Conservation (phyloP, 108 stramenopile species). For the Cyclotella distinguenda region DNA sequence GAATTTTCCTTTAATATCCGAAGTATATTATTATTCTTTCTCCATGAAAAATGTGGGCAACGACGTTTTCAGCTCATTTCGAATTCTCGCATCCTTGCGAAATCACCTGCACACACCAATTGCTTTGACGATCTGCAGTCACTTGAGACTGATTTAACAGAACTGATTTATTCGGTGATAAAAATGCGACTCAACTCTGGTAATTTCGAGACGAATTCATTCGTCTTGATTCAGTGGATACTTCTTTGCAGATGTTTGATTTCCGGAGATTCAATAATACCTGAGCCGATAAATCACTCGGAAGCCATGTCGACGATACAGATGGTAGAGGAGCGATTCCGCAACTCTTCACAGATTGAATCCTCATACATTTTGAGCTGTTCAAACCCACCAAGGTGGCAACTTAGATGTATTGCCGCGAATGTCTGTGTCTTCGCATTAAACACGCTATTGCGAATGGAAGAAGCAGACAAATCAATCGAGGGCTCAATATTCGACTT, state of each 20-base stretch:
- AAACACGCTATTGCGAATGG: constrained; percentile 27
- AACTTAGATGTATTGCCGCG: constrained; percentile 54
- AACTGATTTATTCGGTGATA: constrained; percentile 20
- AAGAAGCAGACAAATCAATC: constrained; percentile 20
- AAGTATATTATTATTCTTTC: constrained; percentile 20
- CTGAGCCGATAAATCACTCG: constrained; percentile 7
- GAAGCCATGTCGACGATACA: constrained; percentile 31
- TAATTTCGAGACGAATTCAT: constrained; percentile 38
- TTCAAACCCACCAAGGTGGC: constrained; percentile 62
- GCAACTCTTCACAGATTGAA: constrained; percentile 29
- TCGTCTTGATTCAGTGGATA: constrained; percentile 50
- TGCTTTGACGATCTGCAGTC: constrained; percentile 31
- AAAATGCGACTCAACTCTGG: constrained; percentile 21
- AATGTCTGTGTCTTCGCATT: constrained; percentile 47
- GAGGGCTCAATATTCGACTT: constrained; percentile 53
- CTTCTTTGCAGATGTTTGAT: constrained; percentile 55
- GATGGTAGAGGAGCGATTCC: constrained; percentile 33
- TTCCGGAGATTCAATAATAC: constrained; percentile 27
- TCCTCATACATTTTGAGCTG: constrained; percentile 36
- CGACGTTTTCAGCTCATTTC: constrained; percentile 39
- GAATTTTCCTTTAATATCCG: constrained; percentile 26
- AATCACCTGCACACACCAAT: constrained; percentile 29
- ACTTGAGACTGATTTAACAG: constrained; percentile 27
- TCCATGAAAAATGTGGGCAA: constrained; percentile 34
- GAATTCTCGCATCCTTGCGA: constrained; percentile 31